phyloP scores from a whole-genome alignment of 106 monocot genomes.

The Chionographis japonica region DNA sequence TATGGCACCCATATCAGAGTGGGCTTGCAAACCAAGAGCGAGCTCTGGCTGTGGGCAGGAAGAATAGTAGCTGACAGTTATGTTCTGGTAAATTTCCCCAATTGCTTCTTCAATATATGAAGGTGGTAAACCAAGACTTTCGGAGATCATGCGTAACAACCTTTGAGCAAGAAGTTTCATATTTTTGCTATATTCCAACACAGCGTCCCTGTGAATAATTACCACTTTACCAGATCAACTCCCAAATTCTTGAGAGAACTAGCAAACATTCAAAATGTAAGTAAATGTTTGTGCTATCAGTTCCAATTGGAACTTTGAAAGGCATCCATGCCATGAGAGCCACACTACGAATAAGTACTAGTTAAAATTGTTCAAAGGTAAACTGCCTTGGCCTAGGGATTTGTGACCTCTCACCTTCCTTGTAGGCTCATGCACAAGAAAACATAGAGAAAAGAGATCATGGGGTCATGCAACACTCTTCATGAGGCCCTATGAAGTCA shows the following conservation, averaged over 20 bases:
- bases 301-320: too few species aligned
- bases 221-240: neutral
- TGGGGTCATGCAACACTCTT: too few species aligned
- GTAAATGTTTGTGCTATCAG: neutral
- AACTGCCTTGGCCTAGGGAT: too few species aligned
- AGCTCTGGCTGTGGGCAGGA: constrained; percentile 96
- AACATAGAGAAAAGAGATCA: too few species aligned
- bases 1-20: constrained; percentile 95
- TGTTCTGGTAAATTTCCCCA: constrained; percentile 90
- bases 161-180: constrained; percentile 79
- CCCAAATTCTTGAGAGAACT: neutral
- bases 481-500: too few species aligned
- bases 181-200: constrained; percentile 65
- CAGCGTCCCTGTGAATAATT: constrained; percentile 40
- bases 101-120: constrained; percentile 66
- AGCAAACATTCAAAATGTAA: neutral
- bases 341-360: too few species aligned
- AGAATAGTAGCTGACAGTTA: constrained; percentile 85
- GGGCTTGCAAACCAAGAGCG: constrained; percentile 87
- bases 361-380: too few species aligned
- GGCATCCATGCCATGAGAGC: too few species aligned
- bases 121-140: constrained; percentile 48
- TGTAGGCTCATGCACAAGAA: too few species aligned
- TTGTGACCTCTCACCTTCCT: too few species aligned
- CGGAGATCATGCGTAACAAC: constrained; percentile 56